Base-by-base conservation (phyloP, 768 basidiomycete species). In the Nevesoporus exiguus region DNA sequence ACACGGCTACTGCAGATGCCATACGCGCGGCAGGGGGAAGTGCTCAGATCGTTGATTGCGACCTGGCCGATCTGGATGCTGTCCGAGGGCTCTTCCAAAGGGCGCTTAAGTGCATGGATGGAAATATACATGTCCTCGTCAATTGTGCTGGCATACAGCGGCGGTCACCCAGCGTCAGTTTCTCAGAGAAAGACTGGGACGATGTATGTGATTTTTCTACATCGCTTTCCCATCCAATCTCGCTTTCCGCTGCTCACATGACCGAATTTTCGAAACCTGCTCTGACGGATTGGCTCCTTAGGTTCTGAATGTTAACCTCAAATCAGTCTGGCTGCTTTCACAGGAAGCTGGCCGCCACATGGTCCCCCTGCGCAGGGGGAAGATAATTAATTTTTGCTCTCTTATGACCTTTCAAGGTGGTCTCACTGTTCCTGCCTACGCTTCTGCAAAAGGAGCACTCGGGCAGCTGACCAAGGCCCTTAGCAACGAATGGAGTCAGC, bases 291-390 rank as follows among this genome's bases (percentile, higher is more conserved):
- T 45, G 47, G 53, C 41, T 49, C 61, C 43, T 39, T 62, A 91
- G 90, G 90, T 93, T 52, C 76, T 94, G 54, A 80, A 88, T 62
- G 82, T 91, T 61, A 97, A 97, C 76, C 82, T 97, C 67, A 93
- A 91, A 71, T 83, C 91, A 8, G 83, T 81, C 54, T 97, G 88
- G 81, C 78, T 92, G 27, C 85, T 95, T 57, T 85, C 83, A 15
- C 88, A 89, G 71, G 88, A 90, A 47, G 88, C 88, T n/a, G 93
- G 91, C 13, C 76, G 79, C 57, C 94, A 97, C 74, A 95, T 95
- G 93, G 82, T 94, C 11, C 84, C 77, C 50, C 82, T 74, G 62
- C 76, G 76, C 69, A 69, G 90, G 71, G 75, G 92, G 30, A 86
- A 86, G 68, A 84, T 87, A 62, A 85, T 88, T 68, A 86, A 86